Conservation (phyloP, 371 early-diverging fungal species). For the Choanephora cucurbitarum region DNA sequence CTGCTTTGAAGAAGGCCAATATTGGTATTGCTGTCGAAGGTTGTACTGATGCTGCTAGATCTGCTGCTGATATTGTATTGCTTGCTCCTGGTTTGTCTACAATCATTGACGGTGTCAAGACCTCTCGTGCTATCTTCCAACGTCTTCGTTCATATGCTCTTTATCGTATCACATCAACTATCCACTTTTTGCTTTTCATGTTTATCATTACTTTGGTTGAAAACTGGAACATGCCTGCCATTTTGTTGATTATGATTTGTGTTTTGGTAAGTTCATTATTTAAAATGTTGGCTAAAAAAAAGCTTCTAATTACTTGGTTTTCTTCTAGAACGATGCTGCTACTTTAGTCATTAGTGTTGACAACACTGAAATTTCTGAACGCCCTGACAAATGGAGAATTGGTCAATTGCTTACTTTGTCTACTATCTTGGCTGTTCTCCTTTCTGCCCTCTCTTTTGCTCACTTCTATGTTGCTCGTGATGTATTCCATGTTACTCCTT, state of each 20-base stretch:
- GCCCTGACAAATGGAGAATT: slow-evolving; percentile 92
- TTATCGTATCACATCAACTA: slow-evolving; percentile 91
- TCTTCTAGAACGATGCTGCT: slow-evolving; percentile 79
- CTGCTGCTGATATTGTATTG: slow-evolving; percentile 95
- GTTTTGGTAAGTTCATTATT: slow-evolving; percentile 52
- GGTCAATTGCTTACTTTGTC: slow-evolving; percentile 86
- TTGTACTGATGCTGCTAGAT: slow-evolving; percentile 94
- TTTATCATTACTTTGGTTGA: slow-evolving; percentile 81
- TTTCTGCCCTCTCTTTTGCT: slow-evolving; percentile 79
- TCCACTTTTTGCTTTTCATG: slow-evolving; percentile 93
- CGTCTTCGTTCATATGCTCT: slow-evolving; percentile 91
- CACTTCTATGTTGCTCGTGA: slow-evolving; percentile 80
- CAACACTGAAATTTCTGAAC: slow-evolving; percentile 82
- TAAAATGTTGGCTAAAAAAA: neutral
- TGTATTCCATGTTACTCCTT: slow-evolving; percentile 52
- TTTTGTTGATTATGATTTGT: slow-evolving; percentile 83
- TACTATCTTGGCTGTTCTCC: slow-evolving; percentile 67
- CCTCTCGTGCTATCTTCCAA: slow-evolving; percentile 92
- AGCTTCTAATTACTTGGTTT: neutral
- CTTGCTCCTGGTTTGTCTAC: slow-evolving; percentile 86
- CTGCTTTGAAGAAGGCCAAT: slow-evolving; percentile 89
- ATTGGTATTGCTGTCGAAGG: slow-evolving; percentile 88
- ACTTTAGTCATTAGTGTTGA: slow-evolving; percentile 92
- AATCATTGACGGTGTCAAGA: slow-evolving; percentile 83
- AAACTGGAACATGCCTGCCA: slow-evolving; percentile 82